Conservation (phyloP, 2,329 filamentous ascomycete species). For the Coniochaeta ligniaria region DNA sequence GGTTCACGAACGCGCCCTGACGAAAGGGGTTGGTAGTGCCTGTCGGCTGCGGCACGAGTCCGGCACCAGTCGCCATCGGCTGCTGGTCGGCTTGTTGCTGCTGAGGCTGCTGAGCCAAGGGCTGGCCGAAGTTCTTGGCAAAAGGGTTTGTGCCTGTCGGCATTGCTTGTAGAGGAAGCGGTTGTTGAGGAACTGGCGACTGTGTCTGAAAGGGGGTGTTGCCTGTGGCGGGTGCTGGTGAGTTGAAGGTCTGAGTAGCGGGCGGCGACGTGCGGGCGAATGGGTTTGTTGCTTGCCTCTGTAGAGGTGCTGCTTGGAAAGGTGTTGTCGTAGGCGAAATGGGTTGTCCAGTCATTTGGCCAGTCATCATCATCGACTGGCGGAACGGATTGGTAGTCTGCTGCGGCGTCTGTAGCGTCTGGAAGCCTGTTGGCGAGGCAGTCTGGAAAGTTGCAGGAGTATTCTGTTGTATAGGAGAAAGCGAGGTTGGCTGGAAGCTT, state of each 20-base stretch:
- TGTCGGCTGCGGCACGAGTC: conserved; percentile 67
- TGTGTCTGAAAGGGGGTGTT: conserved; percentile 37
- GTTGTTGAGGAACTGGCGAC: conserved; percentile 27
- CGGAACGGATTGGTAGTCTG: conserved; percentile 88
- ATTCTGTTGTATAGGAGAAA: conserved; percentile 53
- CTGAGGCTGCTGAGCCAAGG: conserved; percentile 28
- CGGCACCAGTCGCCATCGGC: conserved; percentile 33
- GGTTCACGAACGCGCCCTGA: conserved; percentile 83
- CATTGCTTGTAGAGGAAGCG: conserved; percentile 36
- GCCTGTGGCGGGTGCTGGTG: conserved; percentile 13
- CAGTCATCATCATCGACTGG: conserved; percentile 71
- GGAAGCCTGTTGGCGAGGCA: conserved; percentile 33
- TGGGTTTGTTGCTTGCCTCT: conserved; percentile 70
- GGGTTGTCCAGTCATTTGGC: conserved; percentile 26
- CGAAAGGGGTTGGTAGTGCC: conserved; percentile 93
- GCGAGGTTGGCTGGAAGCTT: conserved; percentile 42
- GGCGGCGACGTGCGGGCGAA: conserved; percentile 65
- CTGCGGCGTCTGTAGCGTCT: conserved; percentile 39
- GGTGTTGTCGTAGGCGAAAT: conserved; percentile 16
- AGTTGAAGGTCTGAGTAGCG: conserved; percentile 26
- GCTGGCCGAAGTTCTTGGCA: conserved; percentile 35
- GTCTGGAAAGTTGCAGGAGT: conserved; percentile 43
- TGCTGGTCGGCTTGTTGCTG: conserved; percentile 10
- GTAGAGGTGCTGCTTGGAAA: conserved; percentile 22
- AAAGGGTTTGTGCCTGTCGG: conserved; percentile 55